These are phyloP conservation scores for Suhomyces bolitotheri DNA, from an alignment of 1,139 yeast species.

Conservation along the genomic window DNA sequence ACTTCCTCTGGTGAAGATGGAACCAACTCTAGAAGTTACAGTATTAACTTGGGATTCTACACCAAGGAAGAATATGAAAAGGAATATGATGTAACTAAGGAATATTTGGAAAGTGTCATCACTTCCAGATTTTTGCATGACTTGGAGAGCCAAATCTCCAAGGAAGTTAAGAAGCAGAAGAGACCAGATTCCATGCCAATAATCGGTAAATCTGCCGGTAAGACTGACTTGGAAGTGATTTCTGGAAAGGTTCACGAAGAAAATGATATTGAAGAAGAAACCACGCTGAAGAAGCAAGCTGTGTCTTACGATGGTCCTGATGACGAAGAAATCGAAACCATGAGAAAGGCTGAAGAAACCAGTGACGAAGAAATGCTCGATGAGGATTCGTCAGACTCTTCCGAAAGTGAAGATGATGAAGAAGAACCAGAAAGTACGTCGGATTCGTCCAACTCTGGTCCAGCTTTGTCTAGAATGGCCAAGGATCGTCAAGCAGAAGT, in stretches of 20 bases:
- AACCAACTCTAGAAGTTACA: constrained; percentile 68
- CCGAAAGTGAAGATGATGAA: constrained; percentile 24
- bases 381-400: constrained; percentile 35
- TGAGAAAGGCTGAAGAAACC: constrained; percentile 77
- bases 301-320: constrained; percentile 95
- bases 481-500: constrained; percentile 85
- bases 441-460: constrained; percentile 13
- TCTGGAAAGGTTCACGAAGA: constrained; percentile 30
- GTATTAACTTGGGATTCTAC: constrained; percentile 73
- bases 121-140: constrained; percentile 63
- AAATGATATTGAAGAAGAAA: constrained; percentile 61
- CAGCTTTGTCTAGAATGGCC: constrained; percentile 56
- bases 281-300: constrained; percentile 70
- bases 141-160: constrained; percentile 70
- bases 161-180: constrained; percentile 83
- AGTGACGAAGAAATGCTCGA: constrained; percentile 60
- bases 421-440: constrained; percentile 27
- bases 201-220: constrained; percentile 74
- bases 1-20: constrained; percentile 58
- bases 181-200: constrained; percentile 56
- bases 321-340: constrained; percentile 86
- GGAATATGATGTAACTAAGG: constrained; percentile 85
- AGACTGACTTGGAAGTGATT: constrained; percentile 48
- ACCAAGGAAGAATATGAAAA: constrained; percentile 73
- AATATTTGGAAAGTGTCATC: constrained; percentile 72